A percentile compares a stretch with the other conserved stretches of the same genome.
phyloP scores from a whole-genome alignment of 495 filamentous ascomycete species.

The Trichoderma parareesei region DNA sequence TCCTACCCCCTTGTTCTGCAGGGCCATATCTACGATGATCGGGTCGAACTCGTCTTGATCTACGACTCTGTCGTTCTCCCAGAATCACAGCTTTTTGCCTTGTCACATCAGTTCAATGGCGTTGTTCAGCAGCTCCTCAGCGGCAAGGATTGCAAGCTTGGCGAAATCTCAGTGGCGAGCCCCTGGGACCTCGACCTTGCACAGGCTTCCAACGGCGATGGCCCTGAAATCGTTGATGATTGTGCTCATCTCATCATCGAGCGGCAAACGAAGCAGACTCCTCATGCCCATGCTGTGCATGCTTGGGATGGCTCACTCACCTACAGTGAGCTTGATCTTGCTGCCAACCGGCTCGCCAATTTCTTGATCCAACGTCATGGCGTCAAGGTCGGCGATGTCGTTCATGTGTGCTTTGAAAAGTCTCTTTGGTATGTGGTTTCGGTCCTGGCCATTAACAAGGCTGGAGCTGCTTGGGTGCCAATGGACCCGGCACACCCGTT shows the following conservation, averaged over 20 bases:
- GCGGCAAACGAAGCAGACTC: neutral
- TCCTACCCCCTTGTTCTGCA: conserved; percentile 20
- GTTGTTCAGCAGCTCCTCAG: conserved; percentile 11
- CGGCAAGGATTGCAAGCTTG: neutral
- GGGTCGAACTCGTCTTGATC: conserved; percentile 14
- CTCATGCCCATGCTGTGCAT: neutral
- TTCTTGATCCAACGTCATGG: conserved; percentile 49
- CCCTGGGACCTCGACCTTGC: neutral
- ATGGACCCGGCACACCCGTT: conserved; percentile 34
- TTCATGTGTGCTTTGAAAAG: conserved; percentile 54
- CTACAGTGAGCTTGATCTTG: conserved; percentile 3
- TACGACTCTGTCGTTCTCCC: conserved; percentile 16
- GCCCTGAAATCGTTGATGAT: conserved; percentile 1
- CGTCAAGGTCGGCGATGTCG: conserved; percentile 40
- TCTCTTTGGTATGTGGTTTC: conserved; percentile 25
- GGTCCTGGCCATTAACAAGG: neutral
- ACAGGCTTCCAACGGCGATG: neutral
- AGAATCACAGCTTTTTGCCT: conserved; percentile 14
- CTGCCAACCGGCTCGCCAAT: neutral
- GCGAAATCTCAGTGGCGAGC: neutral
- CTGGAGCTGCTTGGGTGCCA: neutral
- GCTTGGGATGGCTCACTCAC: conserved; percentile 8
- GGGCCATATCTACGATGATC: conserved; percentile 10
- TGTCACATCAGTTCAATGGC: conserved; percentile 17
- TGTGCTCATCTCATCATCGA: neutral